Evolutionary conservation across 2,329 filamentous ascomycete genomes (phyloP), one percentile per base, ranked within the genome.

Genomic region (Aureobasidium sp.): DNA sequence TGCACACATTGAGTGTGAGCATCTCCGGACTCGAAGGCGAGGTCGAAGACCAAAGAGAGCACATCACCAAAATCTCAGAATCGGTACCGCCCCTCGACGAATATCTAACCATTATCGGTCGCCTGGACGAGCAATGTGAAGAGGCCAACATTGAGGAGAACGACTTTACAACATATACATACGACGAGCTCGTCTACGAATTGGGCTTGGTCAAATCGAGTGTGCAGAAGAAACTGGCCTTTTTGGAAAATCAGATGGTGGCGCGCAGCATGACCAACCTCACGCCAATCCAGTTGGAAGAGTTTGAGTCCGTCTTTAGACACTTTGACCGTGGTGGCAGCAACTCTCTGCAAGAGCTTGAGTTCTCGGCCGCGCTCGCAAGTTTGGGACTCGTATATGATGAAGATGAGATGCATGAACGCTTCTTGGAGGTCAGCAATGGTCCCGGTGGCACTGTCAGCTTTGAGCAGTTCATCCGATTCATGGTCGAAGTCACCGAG

Each of bases 141-240:
- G 93, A 97, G 78, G 94, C 94, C 65, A 97, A 99, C 73, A 97
- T 99, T 66, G 94, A 99, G 75, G 94, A 99, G 71, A 99, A 99
- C 75, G 94, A 99, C 78, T 97, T 94, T 74, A 99, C 94, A n/a
- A 97, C 93, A 9, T 97, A 97, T 76, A 96, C 93, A 11, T 94
- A 97, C 73, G 94, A 99, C 72, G 94, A 99, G 76, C 82, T 99
- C 45, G 86, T 86, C 64, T 99, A 99, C 76, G 94, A 99, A 76
- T 82, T 97, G 63, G 87, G 90, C 17, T 82, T 99, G 33, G 94
- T 97, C 62, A 92, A 91, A 72, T 88, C 89, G 33, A 94, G 90
- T 12, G 93, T 97, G 31, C 88, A 91, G 66, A 99, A 97, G 80
- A 99, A 99, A 77, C 84, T 97, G 61, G 88, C 89, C 47, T 99